Percentiles rank a stretch among this genome's conserved stretches.
phyloP scores from a whole-genome alignment of 139 green algal species.

The Astrephomene gubernaculifera region DNA sequence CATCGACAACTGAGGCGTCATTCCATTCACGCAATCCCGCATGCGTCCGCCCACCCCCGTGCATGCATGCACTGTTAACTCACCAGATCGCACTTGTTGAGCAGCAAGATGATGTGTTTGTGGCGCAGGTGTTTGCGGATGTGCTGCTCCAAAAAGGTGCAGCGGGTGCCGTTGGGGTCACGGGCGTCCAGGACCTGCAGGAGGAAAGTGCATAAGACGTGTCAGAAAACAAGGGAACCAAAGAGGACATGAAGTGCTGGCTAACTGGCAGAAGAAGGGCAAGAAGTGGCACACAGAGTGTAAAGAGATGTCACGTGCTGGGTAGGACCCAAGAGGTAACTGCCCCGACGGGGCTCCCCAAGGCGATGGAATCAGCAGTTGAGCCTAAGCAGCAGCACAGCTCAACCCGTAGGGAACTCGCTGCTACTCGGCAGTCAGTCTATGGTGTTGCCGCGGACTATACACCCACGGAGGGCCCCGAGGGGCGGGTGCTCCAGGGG shows the following conservation, averaged over 20 bases:
- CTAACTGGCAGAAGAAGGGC: too few species aligned
- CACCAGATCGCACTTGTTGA: constrained; percentile 99
- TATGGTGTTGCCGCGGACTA: constrained; percentile 67
- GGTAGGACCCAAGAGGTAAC: constrained; percentile 76
- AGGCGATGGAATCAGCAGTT: constrained; percentile 81
- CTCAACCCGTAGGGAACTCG: constrained; percentile 34
- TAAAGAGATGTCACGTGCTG: constrained; percentile 69
- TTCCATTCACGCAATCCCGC: too few species aligned
- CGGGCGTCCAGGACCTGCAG: constrained; percentile 94
- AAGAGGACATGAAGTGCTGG: background rate
- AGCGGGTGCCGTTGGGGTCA: constrained; percentile 96
- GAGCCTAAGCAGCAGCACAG: background rate
- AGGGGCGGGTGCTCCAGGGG: constrained; percentile 22
- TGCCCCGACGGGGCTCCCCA: constrained; percentile 74
- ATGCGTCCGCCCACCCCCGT: too few species aligned
- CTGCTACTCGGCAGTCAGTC: constrained; percentile 38
- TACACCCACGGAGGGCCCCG: constrained; percentile 46
- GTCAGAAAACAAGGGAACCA: too few species aligned
- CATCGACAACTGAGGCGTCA: constrained; percentile 7
- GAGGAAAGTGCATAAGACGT: too few species aligned
- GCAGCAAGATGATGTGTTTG: constrained; percentile 98
- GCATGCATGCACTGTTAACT: constrained; percentile 33
- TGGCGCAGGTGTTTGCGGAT: constrained; percentile 91
- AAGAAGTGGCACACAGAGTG: too few species aligned
- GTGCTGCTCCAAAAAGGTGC: constrained; percentile 93